phyloP scores from a whole-genome alignment of 768 basidiomycete genomes.

The Lactarius trivialis region DNA sequence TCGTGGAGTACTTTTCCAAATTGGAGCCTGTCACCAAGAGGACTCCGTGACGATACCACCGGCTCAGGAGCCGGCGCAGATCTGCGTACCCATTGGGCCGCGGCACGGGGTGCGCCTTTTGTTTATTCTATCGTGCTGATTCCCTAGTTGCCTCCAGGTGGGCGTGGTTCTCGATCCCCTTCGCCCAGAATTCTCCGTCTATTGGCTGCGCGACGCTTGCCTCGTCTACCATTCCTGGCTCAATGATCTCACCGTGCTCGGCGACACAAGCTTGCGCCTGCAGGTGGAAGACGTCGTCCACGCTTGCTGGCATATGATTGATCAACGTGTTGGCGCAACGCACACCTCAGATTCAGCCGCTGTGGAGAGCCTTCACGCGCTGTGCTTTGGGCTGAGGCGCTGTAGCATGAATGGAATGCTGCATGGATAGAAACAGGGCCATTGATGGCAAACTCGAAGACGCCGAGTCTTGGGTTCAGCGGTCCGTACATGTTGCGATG shows the following conservation, averaged over 20 bases:
- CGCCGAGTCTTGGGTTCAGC: no score
- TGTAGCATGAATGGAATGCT: no score
- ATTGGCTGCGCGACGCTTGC: conserved; percentile 14
- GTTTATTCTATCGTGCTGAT: neutral
- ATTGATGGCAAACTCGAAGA: no score
- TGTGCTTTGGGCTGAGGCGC: no score
- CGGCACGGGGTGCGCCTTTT: neutral
- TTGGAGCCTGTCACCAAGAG: conserved; percentile 2
- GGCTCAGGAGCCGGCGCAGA: conserved; percentile 18
- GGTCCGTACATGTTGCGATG: no score
- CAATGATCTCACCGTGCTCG: conserved; percentile 16
- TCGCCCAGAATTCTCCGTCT: conserved; percentile 13
- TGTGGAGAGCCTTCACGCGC: no score
- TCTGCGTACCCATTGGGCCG: neutral
- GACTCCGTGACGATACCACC: conserved; percentile 10
- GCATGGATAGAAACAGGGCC: no score
- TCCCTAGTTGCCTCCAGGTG: neutral
- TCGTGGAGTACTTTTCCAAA: conserved; percentile 12
- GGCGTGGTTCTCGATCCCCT: conserved; percentile 3
- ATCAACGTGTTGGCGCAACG: no score
- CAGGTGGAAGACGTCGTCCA: no score
- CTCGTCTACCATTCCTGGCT: conserved; percentile 17
- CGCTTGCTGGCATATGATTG: no score
- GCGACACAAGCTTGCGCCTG: conserved; percentile 6
- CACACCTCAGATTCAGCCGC: no score